Conservation (phyloP, 176 grass and related monocot genomes). For the Eleusine indica region DNA sequence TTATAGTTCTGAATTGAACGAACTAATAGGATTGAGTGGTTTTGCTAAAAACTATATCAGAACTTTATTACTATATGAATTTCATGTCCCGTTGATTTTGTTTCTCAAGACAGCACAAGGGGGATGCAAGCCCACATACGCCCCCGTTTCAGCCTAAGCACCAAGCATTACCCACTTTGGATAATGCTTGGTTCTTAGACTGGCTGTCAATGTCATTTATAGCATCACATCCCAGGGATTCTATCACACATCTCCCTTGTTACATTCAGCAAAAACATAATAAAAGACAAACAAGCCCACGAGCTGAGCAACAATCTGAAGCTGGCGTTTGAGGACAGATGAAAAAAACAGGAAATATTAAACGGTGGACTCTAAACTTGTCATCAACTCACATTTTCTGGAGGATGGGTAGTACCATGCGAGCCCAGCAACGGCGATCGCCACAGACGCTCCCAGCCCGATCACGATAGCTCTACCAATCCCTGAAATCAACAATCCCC, state of each 20-base stretch:
- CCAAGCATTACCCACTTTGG: background rate
- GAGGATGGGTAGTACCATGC: slow-evolving; percentile 58
- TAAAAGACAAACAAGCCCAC: background rate
- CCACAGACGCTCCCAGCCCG: slow-evolving; percentile 57
- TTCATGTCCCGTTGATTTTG: background rate
- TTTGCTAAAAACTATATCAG: background rate
- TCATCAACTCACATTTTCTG: slow-evolving; percentile 49
- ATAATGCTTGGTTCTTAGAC: background rate
- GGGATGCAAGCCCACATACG: background rate
- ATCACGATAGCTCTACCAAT: slow-evolving; percentile 48
- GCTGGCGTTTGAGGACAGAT: background rate
- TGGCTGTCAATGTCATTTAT: background rate
- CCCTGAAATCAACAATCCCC: slow-evolving; percentile 46
- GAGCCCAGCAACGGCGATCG: slow-evolving; percentile 59
- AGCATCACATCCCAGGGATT: background rate
- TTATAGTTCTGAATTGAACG: background rate
- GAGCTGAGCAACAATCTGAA: background rate
- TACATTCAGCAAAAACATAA: background rate
- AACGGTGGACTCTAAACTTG: background rate
- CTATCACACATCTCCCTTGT: background rate
- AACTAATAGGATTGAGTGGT: background rate
- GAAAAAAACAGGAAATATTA: background rate
- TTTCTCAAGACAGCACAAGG: background rate
- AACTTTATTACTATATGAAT: background rate
- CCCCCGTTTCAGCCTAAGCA: background rate